Percentiles rank a stretch among this genome's conserved stretches.
These are phyloP conservation scores for Leucoagaricus sp. DNA, from an alignment of 1,284 basidiomycete species.

Conservation along the genomic window DNA sequence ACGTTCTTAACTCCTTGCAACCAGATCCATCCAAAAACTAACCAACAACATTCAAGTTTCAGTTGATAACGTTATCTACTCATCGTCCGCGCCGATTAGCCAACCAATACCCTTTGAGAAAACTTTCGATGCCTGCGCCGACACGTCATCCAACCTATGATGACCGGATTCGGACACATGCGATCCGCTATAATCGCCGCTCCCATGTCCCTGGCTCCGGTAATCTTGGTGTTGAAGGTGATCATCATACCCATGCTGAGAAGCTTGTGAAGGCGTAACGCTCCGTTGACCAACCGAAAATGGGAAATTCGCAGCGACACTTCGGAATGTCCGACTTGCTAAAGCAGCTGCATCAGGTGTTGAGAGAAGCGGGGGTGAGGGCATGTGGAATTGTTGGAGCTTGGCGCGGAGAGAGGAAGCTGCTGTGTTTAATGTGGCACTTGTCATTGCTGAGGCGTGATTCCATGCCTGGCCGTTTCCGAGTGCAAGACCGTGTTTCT, in stretches of 20 bases:
- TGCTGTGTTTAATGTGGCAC: conserved; percentile 11
- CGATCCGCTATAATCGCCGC: conserved; percentile 37
- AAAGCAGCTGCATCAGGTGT: conserved; percentile 74
- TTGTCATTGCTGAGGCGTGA: conserved; percentile 27
- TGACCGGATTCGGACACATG: conserved; percentile 24
- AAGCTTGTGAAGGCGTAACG: conserved; percentile 37
- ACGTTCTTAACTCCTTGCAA: too few species aligned
- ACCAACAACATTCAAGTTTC: not conserved
- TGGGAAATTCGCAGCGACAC: conserved; percentile 77
- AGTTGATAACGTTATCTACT: conserved; percentile 1
- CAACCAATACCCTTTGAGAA: conserved; percentile 84
- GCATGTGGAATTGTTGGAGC: conserved; percentile 64
- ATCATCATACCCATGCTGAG: not conserved
- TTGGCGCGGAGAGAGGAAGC: conserved; percentile 57
- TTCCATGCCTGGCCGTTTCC: conserved; percentile 19
- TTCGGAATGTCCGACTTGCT: conserved; percentile 72
- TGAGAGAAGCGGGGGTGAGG: conserved; percentile 60
- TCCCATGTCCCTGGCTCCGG: conserved; percentile 33
- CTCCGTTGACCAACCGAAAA: conserved; percentile 57
- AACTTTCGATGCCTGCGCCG: conserved; percentile 69
- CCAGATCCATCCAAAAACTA: conserved; percentile 22
- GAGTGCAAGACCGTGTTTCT: conserved; percentile 18
- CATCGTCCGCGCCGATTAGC: conserved; percentile 80
- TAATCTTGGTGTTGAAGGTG: not conserved
- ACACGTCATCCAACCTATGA: conserved; percentile 52